A percentile compares a stretch with the other conserved stretches of the same genome.
Conservation (phyloP, 768 basidiomycete genomes). For the Suillus occidentalis region DNA sequence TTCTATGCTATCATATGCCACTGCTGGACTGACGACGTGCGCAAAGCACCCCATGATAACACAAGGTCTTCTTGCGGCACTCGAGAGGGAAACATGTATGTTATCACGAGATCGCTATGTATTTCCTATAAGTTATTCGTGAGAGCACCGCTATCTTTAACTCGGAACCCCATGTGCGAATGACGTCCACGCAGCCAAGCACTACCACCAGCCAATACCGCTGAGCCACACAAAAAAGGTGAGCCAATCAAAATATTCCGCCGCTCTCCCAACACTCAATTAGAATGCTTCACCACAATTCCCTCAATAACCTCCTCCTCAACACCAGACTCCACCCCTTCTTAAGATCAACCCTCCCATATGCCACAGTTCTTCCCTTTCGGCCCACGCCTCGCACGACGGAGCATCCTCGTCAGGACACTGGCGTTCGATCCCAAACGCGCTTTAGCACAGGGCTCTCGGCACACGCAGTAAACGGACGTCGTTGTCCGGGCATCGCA, state of each 20-base stretch:
- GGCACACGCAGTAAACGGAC: constrained; percentile 25
- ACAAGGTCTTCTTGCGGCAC: background rate
- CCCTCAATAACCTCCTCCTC: constrained; percentile 36
- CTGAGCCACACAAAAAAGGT: background rate
- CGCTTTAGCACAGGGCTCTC: constrained; percentile 35
- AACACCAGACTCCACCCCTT: constrained; percentile 25
- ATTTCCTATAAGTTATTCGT: background rate
- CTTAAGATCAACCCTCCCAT: constrained; percentile 31
- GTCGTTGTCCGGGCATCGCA: constrained; percentile 32
- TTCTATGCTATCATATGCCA: background rate
- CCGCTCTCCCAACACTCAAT: constrained; percentile 15
- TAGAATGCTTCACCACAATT: constrained; percentile 34
- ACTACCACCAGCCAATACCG: no score
- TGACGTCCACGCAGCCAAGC: background rate
- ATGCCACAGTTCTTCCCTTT: constrained; percentile 29
- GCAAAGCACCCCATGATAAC: background rate
- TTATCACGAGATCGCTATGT: background rate
- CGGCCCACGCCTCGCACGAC: constrained; percentile 32
- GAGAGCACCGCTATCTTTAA: background rate
- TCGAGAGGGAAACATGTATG: background rate
- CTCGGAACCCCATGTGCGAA: background rate
- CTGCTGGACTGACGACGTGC: background rate
- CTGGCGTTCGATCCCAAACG: constrained; percentile 27
- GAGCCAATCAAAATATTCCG: background rate
- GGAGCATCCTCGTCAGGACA: constrained; percentile 27